Evolutionary conservation across 192 early-diverging fungal genomes (phyloP).

Genomic region (Linnemannia elongata): DNA sequence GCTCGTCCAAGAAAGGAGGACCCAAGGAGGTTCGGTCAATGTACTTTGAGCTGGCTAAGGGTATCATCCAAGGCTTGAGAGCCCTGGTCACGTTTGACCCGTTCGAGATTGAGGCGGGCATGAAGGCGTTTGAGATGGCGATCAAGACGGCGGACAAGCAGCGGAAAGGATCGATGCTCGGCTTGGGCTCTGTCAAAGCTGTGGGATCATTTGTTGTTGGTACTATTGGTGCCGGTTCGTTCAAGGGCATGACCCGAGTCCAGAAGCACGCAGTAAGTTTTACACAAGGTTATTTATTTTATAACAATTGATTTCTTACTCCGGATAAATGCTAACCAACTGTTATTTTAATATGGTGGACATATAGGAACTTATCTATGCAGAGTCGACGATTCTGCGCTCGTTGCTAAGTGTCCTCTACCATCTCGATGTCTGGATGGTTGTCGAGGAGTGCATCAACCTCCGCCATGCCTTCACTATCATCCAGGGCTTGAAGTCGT

Average conservation of each 20-base stretch:
- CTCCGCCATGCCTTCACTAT: conserved; percentile 78
- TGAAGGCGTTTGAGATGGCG: conserved; percentile 72
- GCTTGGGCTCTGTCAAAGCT: conserved; percentile 63
- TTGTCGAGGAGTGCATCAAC: conserved; percentile 84
- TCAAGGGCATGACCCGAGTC: conserved; percentile 68
- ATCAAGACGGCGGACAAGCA: conserved; percentile 71
- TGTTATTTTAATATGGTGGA: not conserved
- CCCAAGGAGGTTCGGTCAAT: conserved; percentile 65
- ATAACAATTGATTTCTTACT: conserved; percentile 40
- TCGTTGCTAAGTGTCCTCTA: conserved; percentile 80
- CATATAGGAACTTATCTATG: conserved; percentile 80
- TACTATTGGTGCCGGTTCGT: conserved; percentile 58
- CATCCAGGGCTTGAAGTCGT: conserved; percentile 70
- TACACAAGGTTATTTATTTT: not conserved
- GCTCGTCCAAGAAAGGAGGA: conserved; percentile 6
- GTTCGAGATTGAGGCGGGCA: conserved; percentile 74
- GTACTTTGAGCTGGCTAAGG: conserved; percentile 81
- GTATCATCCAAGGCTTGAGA: conserved; percentile 76
- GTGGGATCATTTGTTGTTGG: conserved; percentile 61
- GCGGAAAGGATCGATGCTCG: conserved; percentile 67
- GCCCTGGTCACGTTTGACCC: conserved; percentile 85
- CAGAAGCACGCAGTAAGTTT: conserved; percentile 73
- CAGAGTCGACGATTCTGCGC: conserved; percentile 81
- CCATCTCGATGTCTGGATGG: conserved; percentile 81
- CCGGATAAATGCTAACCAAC: conserved; percentile 30